Evolutionary conservation across 257 asterid genomes (phyloP).

Genomic region (Solanum acaule): DNA sequence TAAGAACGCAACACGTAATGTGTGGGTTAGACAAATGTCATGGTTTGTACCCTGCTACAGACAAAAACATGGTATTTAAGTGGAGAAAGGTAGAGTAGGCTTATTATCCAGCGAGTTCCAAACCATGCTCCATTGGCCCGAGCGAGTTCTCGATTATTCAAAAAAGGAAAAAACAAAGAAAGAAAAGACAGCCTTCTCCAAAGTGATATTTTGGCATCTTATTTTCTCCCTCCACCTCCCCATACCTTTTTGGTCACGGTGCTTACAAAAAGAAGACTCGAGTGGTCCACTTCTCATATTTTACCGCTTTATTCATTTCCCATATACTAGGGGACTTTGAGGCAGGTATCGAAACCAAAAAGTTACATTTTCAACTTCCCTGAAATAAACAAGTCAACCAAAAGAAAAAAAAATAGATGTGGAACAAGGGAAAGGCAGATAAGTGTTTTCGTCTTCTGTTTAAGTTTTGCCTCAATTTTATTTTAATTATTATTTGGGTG

Average conservation of each 20-base stretch:
- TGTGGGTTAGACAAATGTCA: not conserved
- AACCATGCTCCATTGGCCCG: not conserved
- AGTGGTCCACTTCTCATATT: not conserved
- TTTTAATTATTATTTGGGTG: not conserved
- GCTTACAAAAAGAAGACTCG: not conserved
- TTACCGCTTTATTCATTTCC: not conserved
- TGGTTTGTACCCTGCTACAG: not conserved
- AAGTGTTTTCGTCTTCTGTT: not conserved
- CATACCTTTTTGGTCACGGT: not conserved
- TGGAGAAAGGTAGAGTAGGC: not conserved
- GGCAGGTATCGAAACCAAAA: not conserved
- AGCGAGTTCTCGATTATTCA: not conserved
- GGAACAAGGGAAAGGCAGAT: not conserved
- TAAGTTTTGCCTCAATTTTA: not conserved
- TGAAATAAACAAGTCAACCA: not conserved
- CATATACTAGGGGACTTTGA: not conserved
- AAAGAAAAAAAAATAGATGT: not conserved
- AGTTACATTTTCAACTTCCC: not conserved
- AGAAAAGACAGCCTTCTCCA: not conserved
- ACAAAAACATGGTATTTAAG: not conserved
- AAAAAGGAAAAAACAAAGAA: not conserved
- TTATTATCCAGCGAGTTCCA: not conserved
- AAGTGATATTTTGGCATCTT: not conserved
- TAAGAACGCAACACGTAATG: not conserved
- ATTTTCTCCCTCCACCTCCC: not conserved